phyloP scores from a whole-genome alignment of 1,139 yeast species.

The Kurtzmaniella quercitrusa region DNA sequence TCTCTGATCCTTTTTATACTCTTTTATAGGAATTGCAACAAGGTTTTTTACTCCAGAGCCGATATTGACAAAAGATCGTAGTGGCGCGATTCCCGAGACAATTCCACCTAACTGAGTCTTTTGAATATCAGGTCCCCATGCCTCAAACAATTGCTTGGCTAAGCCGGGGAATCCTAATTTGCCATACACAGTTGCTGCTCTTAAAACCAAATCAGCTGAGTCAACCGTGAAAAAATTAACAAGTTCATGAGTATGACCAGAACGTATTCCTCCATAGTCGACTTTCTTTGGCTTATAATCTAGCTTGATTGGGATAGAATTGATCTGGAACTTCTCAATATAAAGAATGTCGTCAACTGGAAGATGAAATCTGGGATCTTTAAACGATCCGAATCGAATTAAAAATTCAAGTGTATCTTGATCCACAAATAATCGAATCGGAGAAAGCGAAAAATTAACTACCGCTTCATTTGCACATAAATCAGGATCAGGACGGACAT shows the following conservation, averaged over 20 bases:
- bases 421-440: slow-evolving; percentile 80
- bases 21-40: slow-evolving; percentile 68
- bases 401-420: slow-evolving; percentile 89
- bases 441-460: slow-evolving; percentile 55
- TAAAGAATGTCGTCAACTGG: slow-evolving; percentile 60
- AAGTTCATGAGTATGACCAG: slow-evolving; percentile 83
- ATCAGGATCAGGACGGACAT: slow-evolving; percentile 60
- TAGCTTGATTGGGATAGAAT: slow-evolving; percentile 59
- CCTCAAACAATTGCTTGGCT: slow-evolving; percentile 49
- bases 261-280: slow-evolving; percentile 76
- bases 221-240: slow-evolving; percentile 86
- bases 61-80: slow-evolving; percentile 70
- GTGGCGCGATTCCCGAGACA: slow-evolving; percentile 78
- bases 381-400: slow-evolving; percentile 74
- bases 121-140: slow-evolving; percentile 87
- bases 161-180: slow-evolving; percentile 66
- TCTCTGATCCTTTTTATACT: slow-evolving; percentile 70
- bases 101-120: slow-evolving; percentile 75
- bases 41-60: slow-evolving; percentile 77
- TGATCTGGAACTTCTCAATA: slow-evolving; percentile 64
- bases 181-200: slow-evolving; percentile 66
- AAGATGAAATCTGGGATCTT: slow-evolving; percentile 63
- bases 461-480: slow-evolving; percentile 70
- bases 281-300: slow-evolving; percentile 92
- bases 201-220: slow-evolving; percentile 69